phyloP scores from a whole-genome alignment of 805 yeast genomes.

The Debaryomyces tyrocola region DNA sequence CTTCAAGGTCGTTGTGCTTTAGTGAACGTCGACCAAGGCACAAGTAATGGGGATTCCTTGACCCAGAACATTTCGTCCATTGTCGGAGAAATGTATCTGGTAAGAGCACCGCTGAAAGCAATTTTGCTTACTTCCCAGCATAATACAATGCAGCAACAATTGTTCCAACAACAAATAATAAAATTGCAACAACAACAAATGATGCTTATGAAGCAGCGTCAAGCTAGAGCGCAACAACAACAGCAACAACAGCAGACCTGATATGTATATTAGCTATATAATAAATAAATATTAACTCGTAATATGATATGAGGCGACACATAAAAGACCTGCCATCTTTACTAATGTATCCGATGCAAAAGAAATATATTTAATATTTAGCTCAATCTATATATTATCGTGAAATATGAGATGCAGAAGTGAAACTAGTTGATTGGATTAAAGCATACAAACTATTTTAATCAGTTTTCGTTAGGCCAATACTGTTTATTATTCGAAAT shows the following conservation, averaged over 20 bases:
- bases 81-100: conserved; percentile 55
- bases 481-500: conserved; percentile 58
- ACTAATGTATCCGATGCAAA: too few species aligned
- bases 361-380: too few species aligned
- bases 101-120: conserved; percentile 47
- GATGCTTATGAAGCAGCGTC: conserved; percentile 29
- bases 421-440: background rate
- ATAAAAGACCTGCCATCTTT: too few species aligned
- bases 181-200: conserved; percentile 40
- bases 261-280: conserved; percentile 3
- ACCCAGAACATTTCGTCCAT: conserved; percentile 53
- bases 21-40: conserved; percentile 57
- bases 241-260: conserved; percentile 3
- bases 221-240: conserved; percentile 13
- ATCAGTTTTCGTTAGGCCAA: conserved; percentile 48
- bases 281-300: background rate
- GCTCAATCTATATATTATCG: too few species aligned
- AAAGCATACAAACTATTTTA: background rate
- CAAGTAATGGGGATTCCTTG: conserved; percentile 20
- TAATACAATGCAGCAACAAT: conserved; percentile 42
- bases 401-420: too few species aligned
- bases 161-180: conserved; percentile 44
- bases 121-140: conserved; percentile 42
- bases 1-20: conserved; percentile 78
- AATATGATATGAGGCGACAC: too few species aligned